These are phyloP conservation scores for Fragaria vesca DNA, from an alignment of 306 rosid genomes.

Conservation along the genomic window DNA sequence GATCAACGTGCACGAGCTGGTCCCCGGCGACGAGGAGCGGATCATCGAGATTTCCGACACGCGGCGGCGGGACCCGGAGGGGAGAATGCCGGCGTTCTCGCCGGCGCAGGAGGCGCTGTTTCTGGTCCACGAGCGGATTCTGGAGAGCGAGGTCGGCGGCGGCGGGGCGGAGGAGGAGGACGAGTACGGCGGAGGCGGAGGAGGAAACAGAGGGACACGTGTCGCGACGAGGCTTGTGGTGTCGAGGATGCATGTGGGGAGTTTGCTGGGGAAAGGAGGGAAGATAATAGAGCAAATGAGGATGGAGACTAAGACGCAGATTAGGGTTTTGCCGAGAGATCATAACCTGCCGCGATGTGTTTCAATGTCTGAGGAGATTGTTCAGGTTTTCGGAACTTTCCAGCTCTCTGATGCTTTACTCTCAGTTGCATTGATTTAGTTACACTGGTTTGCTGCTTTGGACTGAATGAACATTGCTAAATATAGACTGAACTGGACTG, in stretches of 20 bases:
- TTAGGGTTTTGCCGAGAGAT: slow-evolving; percentile 96
- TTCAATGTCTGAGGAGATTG: slow-evolving; percentile 95
- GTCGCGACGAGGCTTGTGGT: slow-evolving; percentile 88
- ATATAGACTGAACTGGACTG: slow-evolving; percentile 15
- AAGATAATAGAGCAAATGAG: slow-evolving; percentile 99
- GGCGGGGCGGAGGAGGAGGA: slow-evolving; percentile 69
- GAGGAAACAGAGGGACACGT: slow-evolving; percentile 46
- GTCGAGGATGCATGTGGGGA: slow-evolving; percentile 95
- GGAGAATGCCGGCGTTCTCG: slow-evolving; percentile 86
- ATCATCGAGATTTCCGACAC: slow-evolving; percentile 93
- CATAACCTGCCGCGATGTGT: slow-evolving; percentile 91
- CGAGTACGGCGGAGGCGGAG: slow-evolving; percentile 42
- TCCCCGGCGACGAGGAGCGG: slow-evolving; percentile 86
- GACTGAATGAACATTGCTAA: slow-evolving; percentile 16
- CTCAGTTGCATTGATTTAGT: slow-evolving; percentile 6
- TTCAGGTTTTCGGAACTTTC: slow-evolving; percentile 68
- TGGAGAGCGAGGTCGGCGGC: slow-evolving; percentile 58
- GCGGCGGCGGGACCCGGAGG: slow-evolving; percentile 94
- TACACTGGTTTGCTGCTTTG: background rate
- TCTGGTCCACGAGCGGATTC: slow-evolving; percentile 82
- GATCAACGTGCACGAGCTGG: slow-evolving; percentile 96
- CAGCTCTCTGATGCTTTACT: slow-evolving; percentile 1
- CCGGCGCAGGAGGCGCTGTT: slow-evolving; percentile 97
- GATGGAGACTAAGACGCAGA: slow-evolving; percentile 93
- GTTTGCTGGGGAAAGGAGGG: slow-evolving; percentile 96